Conservation (phyloP, 257 asterid genomes). For the Ilex aquifolium region DNA sequence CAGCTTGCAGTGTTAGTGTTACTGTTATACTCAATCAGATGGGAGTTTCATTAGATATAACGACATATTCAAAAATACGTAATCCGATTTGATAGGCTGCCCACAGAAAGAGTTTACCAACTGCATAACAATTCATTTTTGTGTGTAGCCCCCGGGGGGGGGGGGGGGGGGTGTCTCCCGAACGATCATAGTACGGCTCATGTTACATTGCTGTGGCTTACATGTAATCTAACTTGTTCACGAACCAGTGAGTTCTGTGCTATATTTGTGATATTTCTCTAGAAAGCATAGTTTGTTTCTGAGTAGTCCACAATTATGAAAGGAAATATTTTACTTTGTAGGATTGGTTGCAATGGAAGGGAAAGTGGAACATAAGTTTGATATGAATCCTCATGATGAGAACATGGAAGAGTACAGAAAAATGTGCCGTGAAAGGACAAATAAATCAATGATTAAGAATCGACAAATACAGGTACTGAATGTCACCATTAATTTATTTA, state of each 20-base stretch:
- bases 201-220: background rate
- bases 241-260: background rate
- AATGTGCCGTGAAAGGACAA: constrained; percentile 92
- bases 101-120: too few species aligned
- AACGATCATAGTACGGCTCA: background rate
- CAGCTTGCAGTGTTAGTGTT: too few species aligned
- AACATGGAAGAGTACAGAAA: constrained; percentile 60
- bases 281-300: background rate
- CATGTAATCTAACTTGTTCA: background rate
- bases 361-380: constrained; percentile 87
- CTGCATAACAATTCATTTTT: too few species aligned
- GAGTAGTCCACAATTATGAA: background rate
- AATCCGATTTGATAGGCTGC: too few species aligned
- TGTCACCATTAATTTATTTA: background rate
- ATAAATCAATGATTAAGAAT: constrained; percentile 76
- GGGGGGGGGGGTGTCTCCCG: background rate
- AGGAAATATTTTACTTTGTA: constrained; percentile 5
- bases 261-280: too few species aligned
- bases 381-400: constrained; percentile 74
- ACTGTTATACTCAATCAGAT: too few species aligned
- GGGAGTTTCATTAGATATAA: too few species aligned
- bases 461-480: constrained; percentile 74
- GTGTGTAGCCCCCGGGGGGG: too few species aligned
- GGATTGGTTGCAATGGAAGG: constrained; percentile 57
- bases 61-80: too few species aligned